Evolutionary conservation across 1,284 basidiomycete species (phyloP).

Genomic region (Pisolithus thermaeus): DNA sequence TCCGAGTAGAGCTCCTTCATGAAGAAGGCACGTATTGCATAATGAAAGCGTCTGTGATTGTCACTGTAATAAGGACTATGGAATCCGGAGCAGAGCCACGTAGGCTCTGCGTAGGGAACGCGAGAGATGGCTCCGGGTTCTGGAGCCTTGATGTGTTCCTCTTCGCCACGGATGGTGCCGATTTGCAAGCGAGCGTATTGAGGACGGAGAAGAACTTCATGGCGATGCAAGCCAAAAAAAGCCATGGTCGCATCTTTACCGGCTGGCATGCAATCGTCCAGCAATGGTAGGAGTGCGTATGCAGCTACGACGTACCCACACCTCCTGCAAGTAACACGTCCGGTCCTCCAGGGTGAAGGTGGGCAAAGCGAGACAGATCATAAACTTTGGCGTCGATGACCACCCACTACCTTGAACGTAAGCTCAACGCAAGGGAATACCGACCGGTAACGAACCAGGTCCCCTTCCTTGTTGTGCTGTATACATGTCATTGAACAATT

Average conservation of each 20-base stretch:
- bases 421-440: background rate
- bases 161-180: conserved; percentile 68
- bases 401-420: conserved; percentile 43
- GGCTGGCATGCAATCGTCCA: conserved; percentile 28
- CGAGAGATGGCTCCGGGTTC: conserved; percentile 63
- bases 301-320: conserved; percentile 32
- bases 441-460: conserved; percentile 43
- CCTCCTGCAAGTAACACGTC: conserved; percentile 43
- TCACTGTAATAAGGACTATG: conserved; percentile 83
- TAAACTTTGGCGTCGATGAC: conserved; percentile 65
- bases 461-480: conserved; percentile 73
- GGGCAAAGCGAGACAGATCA: conserved; percentile 56
- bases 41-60: conserved; percentile 62
- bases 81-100: conserved; percentile 81
- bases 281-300: background rate
- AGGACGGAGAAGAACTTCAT: conserved; percentile 78
- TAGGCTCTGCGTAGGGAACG: conserved; percentile 88
- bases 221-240: conserved; percentile 90
- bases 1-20: conserved; percentile 61
- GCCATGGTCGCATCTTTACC: conserved; percentile 82
- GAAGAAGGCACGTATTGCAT: conserved; percentile 58
- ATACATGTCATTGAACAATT: conserved; percentile 1
- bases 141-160: conserved; percentile 54
- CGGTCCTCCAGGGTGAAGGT: conserved; percentile 63
- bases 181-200: conserved; percentile 82